These are phyloP conservation scores for Neopestalotiopsis sp. DNA, from an alignment of 2,329 filamentous ascomycete genomes.

Conservation along the genomic window DNA sequence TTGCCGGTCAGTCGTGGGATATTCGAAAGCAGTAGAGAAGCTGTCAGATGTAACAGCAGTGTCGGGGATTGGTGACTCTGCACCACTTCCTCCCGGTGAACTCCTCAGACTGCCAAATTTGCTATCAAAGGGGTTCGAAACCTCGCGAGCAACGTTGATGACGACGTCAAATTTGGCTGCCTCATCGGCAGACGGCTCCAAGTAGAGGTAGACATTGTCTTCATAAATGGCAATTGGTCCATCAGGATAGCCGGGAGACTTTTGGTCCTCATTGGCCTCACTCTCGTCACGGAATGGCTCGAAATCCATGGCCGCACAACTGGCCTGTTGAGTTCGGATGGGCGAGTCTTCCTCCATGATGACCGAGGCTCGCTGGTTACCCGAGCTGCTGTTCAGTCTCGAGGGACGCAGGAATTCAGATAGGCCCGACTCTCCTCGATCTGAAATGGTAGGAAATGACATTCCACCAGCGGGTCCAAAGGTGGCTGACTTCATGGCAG, in stretches of 20 bases:
- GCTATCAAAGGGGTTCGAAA: constrained; percentile 72
- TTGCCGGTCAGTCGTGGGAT: constrained; percentile 44
- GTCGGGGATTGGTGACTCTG: constrained; percentile 55
- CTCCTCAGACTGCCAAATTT: constrained; percentile 17
- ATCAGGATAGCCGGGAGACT: constrained; percentile 81
- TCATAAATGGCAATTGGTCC: constrained; percentile 84
- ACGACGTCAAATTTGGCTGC: constrained; percentile 81
- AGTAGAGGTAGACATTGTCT: constrained; percentile 77
- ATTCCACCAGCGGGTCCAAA: constrained; percentile 68
- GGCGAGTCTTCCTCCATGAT: constrained; percentile 63
- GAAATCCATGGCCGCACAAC: constrained; percentile 59
- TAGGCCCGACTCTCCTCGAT: constrained; percentile 65
- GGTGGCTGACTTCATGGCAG: constrained; percentile 61
- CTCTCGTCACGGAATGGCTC: constrained; percentile 66
- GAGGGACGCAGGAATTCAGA: constrained; percentile 62
- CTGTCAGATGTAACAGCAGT: constrained; percentile 63
- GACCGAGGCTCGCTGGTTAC: constrained; percentile 41
- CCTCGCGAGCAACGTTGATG: constrained; percentile 84
- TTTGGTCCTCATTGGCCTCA: constrained; percentile 78
- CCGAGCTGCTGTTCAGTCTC: constrained; percentile 39
- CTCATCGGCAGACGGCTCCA: constrained; percentile 80
- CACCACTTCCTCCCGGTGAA: constrained; percentile 34
- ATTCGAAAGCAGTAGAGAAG: constrained; percentile 67
- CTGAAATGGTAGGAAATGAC: constrained; percentile 65
- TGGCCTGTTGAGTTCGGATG: constrained; percentile 67